Base-by-base conservation (phyloP, 768 basidiomycete genomes). In the Exsudoporus frostii region DNA sequence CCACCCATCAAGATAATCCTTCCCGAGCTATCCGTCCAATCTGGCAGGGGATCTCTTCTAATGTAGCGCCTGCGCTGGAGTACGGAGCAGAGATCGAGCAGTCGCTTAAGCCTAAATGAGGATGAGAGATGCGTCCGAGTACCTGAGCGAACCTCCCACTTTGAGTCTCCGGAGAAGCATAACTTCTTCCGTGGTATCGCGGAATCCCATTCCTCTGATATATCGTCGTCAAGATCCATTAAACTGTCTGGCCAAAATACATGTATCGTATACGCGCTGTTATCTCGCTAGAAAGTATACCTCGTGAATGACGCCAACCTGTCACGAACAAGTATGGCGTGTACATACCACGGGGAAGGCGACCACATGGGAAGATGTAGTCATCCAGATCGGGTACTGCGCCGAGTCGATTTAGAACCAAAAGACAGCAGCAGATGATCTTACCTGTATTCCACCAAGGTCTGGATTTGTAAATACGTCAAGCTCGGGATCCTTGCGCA, bases 1-100 rank as follows among this genome's bases (percentile, higher is more conserved):
- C 80, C 79, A 39, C 82, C 83, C 32, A 82, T 72, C 20, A 84
- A 65, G 17, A 79, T 76, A 15, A 82, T 68, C 50, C 74, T 69
- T 14, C 75, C 78, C 11, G 70, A 67, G 14, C 77, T 74, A 54
- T 80, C 80, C 14, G 76, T 71, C 65, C 79, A 74, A 29, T 69
- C 74, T 19, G 78, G 74, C 27, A 77, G 59, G 11, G 69, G 60
- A 9, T 65, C 57, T 41, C 36, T 41, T 32, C 24, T 43, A 15
- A 75, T 70, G 22, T 74, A 65, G 7, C 66, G 61, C 3, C 75
- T 64, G 0, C 74, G 71, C 5, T 76, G 62, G 48, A 76, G 71
- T 19, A 62, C 54, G 0, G 73, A 70, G 6, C 69, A 60, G 0
- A 69, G 48, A 14, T 71, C 71, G 32, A 79, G 53, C 22, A 74